Base-by-base conservation (phyloP, 192 early-diverging fungal genomes). In the Cetraspora pellucida region DNA sequence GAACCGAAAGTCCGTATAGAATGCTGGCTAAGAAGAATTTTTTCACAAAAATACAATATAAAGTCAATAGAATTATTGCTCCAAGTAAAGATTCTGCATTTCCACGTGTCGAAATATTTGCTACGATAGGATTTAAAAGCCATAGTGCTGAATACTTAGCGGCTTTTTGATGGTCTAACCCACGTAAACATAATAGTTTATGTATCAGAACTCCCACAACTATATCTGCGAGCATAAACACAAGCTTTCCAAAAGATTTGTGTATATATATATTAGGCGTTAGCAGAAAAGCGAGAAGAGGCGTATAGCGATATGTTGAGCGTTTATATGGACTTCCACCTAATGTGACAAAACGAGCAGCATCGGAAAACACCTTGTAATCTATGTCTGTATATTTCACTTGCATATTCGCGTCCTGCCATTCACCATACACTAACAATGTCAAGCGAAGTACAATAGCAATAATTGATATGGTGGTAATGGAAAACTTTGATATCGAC, bases 341-440 rank as follows among this genome's bases (percentile, higher is more conserved):
- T 8, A 82, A 58, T 54, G 88, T 85, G 28, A 98, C 90, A 78
- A 88, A 91, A 46, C 87, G 83, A 7, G 98, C 93, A 1, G 96
- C 98, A 81, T 99, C 98, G 44, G 93, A 93, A 73, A 98, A 98
- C 47, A 99, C 98, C 28, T 87, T 83, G 83, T 99, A 99, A 83
- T 99, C 98, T 71, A 99, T 92, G 76, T 99, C 98, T 3, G 98
- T 99, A 81, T 96, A 99, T 71, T 97, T 97, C n/a, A 99, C 93
- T 25, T 90, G 87, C 67, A 94, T 88, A 59, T 94, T 82, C 5
- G 86, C 84, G 78, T 99, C 97, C 79, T 98, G 96, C 88, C 90
- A 93, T 70, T 92, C 85, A 7, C 96, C 95, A 80, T 96, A 99
- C 13, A 91, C 58, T 25, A 95, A 83, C 72, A 97, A 81, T 44